Base-by-base conservation (phyloP, 1,284 basidiomycete species). In the Fomitopsis schrenkii region DNA sequence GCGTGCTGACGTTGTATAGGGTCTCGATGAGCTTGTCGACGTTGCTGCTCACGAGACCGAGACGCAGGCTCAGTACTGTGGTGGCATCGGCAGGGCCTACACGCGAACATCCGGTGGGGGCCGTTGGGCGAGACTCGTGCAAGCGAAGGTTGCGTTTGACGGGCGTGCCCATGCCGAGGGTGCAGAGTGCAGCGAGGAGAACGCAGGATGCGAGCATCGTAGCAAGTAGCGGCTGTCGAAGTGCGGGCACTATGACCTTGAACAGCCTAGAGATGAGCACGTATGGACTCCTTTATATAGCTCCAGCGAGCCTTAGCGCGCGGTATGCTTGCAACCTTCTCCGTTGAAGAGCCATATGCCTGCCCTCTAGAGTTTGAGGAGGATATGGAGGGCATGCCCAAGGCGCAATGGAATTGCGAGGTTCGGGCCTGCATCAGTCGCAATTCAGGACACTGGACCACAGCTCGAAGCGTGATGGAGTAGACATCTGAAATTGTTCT, bases 21-120 rank as follows among this genome's bases (percentile, higher is more conserved):
- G 62, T 50, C 55, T 71, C 61, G 60, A 75, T 68, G 15, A 78
- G 73, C 15, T 74, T 75, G 17, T 62, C 63, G 41, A 68, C 63
- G 61, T 77, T 58, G 62, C 46, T 66, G 59, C 71, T 71, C 48
- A 62, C 63, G 42, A 76, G 68, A 42, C 68, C 72, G 28, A 75
- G 66, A 19, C 70, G 70, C 60, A 72, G 57, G 60, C 64, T 67
- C 40, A 75, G 65, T 9, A 63, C 57, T 7, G 63, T 59, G 57
- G 66, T 59, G 4, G 66, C 55, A 2, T 68, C 55, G 1, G 73
- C 71, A 19, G 69, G 35, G n/a, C 67, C 67, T 35, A 53, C 50
- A 58, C 66, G 59, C 40, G 64, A 64, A 62, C 70, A 74, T 48
- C 71, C 71, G 7, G 60, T 56, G 1, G 73, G 73, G 12, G 63